Evolutionary conservation across 73 alveolate genomes (phyloP).

Genomic region (Breviolum minutum): DNA sequence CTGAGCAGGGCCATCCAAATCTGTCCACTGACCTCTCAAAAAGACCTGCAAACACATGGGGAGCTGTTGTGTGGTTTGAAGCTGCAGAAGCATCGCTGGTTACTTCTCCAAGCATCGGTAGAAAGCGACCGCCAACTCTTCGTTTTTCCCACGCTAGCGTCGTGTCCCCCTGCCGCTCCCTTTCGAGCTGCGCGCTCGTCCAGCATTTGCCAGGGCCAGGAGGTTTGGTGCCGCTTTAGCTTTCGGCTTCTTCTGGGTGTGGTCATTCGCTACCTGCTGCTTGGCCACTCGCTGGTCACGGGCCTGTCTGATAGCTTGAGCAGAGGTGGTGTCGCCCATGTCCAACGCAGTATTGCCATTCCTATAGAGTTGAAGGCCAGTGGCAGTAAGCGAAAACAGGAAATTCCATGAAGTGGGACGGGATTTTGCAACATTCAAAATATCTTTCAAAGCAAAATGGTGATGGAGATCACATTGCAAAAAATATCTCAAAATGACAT

Average conservation of each 20-base stretch:
- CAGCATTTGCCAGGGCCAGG: slow-evolving; percentile 49
- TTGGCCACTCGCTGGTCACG: slow-evolving; percentile 12
- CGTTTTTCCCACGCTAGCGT: background rate
- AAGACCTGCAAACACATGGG: slow-evolving; percentile 4
- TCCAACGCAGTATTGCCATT: slow-evolving; percentile 60
- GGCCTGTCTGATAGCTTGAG: slow-evolving; percentile 50
- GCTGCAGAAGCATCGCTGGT: background rate
- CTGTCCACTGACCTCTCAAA: slow-evolving; percentile 7
- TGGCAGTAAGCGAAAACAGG: too few species aligned
- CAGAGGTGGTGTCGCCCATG: slow-evolving; percentile 44
- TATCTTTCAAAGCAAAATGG: too few species aligned
- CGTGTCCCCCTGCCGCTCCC: background rate
- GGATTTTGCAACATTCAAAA: too few species aligned
- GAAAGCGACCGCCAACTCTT: background rate
- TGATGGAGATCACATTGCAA: too few species aligned
- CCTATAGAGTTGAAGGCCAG: background rate
- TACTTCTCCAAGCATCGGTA: background rate
- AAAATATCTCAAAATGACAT: too few species aligned
- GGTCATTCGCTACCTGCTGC: background rate
- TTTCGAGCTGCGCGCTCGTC: slow-evolving; percentile 21
- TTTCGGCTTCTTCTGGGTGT: background rate
- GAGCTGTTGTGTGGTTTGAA: too few species aligned
- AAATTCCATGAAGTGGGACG: too few species aligned
- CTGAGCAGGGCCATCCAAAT: slow-evolving; percentile 9
- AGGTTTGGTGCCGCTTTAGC: background rate